These are phyloP conservation scores for Glaciozyma antarctica DNA, from an alignment of 768 basidiomycete species.

Conservation along the genomic window DNA sequence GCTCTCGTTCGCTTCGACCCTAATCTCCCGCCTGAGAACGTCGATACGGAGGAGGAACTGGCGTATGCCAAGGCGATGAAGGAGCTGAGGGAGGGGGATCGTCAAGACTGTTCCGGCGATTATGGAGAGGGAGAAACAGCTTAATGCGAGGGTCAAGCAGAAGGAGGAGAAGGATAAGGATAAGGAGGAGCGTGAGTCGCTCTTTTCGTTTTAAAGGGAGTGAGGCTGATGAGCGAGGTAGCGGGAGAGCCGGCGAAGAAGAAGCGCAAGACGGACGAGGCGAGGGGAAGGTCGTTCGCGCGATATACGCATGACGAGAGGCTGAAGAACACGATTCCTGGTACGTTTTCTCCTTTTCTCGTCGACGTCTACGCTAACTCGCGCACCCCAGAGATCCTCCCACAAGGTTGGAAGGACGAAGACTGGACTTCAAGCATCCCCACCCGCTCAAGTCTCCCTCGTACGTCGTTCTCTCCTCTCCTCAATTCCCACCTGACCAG, in stretches of 20 bases:
- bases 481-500: neutral
- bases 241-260: conserved; percentile 5
- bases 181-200: neutral
- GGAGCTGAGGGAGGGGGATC: conserved; percentile 57
- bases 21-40: conserved; percentile 43
- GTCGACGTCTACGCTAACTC: neutral
- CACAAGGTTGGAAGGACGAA: conserved; percentile 19
- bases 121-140: conserved; percentile 20
- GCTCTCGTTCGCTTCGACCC: conserved; percentile 1
- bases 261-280: conserved; percentile 3
- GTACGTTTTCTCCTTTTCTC: neutral
- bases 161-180: neutral
- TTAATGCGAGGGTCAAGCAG: neutral
- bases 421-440: conserved; percentile 6
- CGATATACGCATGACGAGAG: neutral
- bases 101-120: conserved; percentile 36
- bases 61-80: conserved; percentile 72
- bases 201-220: neutral
- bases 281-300: conserved; percentile 6
- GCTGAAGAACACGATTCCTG: neutral
- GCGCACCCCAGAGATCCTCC: conserved; percentile 22
- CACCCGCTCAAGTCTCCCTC: conserved; percentile 1
- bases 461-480: conserved; percentile 6
- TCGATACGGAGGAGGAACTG: conserved; percentile 67
- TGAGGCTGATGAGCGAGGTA: neutral